Evolutionary conservation across 2,329 filamentous ascomycete genomes (phyloP).

Genomic region (Harringtonia lauricola): DNA sequence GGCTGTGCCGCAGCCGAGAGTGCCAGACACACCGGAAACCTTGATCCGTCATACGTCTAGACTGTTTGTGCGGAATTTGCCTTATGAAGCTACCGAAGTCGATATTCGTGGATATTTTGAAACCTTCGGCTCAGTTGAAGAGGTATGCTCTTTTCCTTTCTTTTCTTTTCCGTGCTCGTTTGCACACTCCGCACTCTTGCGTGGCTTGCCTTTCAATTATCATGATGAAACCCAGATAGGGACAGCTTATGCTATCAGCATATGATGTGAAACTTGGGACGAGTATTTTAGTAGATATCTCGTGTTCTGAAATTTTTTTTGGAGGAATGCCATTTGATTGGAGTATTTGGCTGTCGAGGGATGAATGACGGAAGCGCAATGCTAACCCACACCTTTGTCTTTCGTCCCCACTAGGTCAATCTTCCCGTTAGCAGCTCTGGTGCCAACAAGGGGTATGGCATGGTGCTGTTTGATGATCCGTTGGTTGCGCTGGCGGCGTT

Average conservation of each 20-base stretch:
- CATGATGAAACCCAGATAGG: conserved; percentile 99
- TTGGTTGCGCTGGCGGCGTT: conserved; percentile 70
- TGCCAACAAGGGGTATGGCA: conserved; percentile 79
- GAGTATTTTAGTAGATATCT: conserved; percentile 99
- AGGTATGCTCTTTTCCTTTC: conserved; percentile 54
- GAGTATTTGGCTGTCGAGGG: not conserved
- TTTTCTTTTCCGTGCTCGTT: not conserved
- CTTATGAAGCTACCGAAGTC: conserved; percentile 67
- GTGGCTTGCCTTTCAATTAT: conserved; percentile 2
- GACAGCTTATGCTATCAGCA: conserved; percentile 95
- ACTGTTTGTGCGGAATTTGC: conserved; percentile 80
- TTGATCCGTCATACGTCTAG: conserved; percentile 62
- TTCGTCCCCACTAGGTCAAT: conserved; percentile 58
- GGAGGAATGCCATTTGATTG: not conserved
- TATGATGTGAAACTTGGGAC: conserved; percentile 80
- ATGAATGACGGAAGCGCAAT: not conserved
- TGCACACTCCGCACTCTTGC: not conserved
- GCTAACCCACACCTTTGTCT: conserved; percentile 1
- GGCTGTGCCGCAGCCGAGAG: conserved; percentile 3
- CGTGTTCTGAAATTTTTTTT: conserved; percentile 54
- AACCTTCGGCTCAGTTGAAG: conserved; percentile 65
- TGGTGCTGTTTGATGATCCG: conserved; percentile 66
- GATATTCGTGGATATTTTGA: conserved; percentile 65
- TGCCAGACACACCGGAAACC: conserved; percentile 36
- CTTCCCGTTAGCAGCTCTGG: conserved; percentile 65